Conservation (phyloP, 148 eudicot genomes). For the Limonium bicolor region DNA sequence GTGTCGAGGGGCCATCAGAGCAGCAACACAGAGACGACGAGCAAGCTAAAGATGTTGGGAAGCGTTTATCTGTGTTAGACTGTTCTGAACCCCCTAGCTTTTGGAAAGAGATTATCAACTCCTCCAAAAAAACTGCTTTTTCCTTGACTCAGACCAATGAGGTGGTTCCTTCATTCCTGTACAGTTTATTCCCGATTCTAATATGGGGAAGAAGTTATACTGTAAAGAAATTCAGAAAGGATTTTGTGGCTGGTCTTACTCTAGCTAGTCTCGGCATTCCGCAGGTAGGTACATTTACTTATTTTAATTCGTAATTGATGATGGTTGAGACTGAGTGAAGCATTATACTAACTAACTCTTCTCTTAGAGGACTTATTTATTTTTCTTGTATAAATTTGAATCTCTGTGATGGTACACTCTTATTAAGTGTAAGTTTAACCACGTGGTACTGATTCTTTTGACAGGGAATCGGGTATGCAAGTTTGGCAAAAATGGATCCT, state of each 20-base stretch:
- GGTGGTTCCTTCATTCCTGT: slow-evolving; percentile 10
- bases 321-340: too few relatives aligned
- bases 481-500: slow-evolving; percentile 43
- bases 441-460: too few relatives aligned
- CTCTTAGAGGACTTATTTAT: not conserved
- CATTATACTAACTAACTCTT: too few relatives aligned
- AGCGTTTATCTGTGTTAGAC: slow-evolving; percentile 10
- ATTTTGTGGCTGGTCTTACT: slow-evolving; percentile 36
- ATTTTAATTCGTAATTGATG: too few relatives aligned
- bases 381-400: too few relatives aligned
- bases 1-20: not conserved
- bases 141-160: slow-evolving; percentile 1
- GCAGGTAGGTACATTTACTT: slow-evolving; percentile 25
- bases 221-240: slow-evolving; percentile 22
- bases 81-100: slow-evolving; percentile 29
- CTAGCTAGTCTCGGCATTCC: slow-evolving; percentile 51
- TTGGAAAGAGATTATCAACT: slow-evolving; percentile 12
- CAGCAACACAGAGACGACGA: not conserved
- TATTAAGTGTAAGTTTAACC: not conserved
- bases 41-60: slow-evolving; percentile 1
- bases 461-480: slow-evolving; percentile 55
- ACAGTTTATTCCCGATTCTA: slow-evolving; percentile 31
- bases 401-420: not conserved
- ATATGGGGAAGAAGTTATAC: slow-evolving; percentile 28
- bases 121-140: slow-evolving; percentile 12